Conservation (phyloP, 352 stramenopile genomes). For the Phytopythium mirpurense region DNA sequence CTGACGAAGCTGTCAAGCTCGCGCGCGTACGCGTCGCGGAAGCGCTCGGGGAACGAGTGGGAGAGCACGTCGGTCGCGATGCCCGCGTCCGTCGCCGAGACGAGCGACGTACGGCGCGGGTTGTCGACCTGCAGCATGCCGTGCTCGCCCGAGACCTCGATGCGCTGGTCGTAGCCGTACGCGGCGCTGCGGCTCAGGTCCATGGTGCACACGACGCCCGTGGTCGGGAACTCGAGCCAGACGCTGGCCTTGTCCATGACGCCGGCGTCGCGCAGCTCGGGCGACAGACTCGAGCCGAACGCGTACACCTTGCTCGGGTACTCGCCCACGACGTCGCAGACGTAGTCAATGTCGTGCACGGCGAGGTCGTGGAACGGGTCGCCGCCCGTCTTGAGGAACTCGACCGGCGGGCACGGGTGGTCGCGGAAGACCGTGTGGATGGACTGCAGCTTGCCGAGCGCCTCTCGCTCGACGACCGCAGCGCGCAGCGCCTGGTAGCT, state of each 20-base stretch:
- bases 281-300: constrained; percentile 63
- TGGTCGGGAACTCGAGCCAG: constrained; percentile 61
- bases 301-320: constrained; percentile 83
- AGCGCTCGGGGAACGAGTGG: constrained; percentile 89
- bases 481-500: constrained; percentile 65
- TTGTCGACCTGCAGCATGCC: constrained; percentile 80
- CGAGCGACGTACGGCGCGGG: constrained; percentile 47
- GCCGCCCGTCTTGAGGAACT: constrained; percentile 85
- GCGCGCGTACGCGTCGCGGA: constrained; percentile 76
- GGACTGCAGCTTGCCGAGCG: constrained; percentile 64
- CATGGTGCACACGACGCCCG: constrained; percentile 86
- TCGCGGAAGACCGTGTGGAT: constrained; percentile 89
- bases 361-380: constrained; percentile 91
- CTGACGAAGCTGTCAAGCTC: constrained; percentile 85
- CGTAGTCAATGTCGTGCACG: constrained; percentile 92
- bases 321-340: constrained; percentile 71
- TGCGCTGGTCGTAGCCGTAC: constrained; percentile 92
- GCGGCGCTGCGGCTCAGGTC: constrained; percentile 77
- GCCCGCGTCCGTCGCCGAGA: constrained; percentile 45
- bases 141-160: constrained; percentile 79
- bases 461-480: constrained; percentile 36
- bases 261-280: constrained; percentile 54
- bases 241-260: constrained; percentile 85
- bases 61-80: constrained; percentile 46
- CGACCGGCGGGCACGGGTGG: constrained; percentile 80